Evolutionary conservation across 257 asterid species (phyloP), one percentile per base, ranked within the genome.

Genomic region (Parsonsia alboflavescens): DNA sequence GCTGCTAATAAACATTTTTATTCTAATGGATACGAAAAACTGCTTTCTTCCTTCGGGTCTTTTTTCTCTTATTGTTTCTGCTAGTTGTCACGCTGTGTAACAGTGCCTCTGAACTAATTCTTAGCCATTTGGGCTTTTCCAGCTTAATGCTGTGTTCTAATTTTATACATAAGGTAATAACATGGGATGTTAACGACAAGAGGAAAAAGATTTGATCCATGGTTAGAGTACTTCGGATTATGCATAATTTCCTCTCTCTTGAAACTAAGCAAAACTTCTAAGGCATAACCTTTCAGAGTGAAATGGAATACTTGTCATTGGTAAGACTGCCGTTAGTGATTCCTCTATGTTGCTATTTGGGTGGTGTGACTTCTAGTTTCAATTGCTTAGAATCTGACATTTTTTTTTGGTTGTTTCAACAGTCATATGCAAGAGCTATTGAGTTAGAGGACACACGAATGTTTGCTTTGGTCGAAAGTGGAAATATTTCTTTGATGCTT

Each of bases 341-440:
- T 33, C 3, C 33, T 36, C 41, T 74, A 52, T 41, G 70, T 65
- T n/a, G 65, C 52, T 75, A 57, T 70, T 52, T 76, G 78, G 73
- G 56, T 74, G 75, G 68, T 22, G 21, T n/a, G 50, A 70, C 68
- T 54, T 12, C 71, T 75, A 2, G 66, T 57, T 33, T 48, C 49
- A 24, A 48, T 57, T 77, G 10, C 72, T 64, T 73, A 36, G 17
- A 74, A 54, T 56, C 72, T 79, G 71, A 75, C 71, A n/a, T n/a
- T 82, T 74, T 65, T 74, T 78, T 50, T 72, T 79, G 63, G 78
- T 70, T 70, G 71, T 76, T 75, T 73, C 70, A 74, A 72, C 80
- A 94, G 99, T 94, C 99, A 21, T 92, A 90, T 84, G 98, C 89
- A 71, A 87, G 96, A 87, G 98, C 99, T 81, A 72, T 87, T 77